phyloP scores from a whole-genome alignment of 2,329 filamentous ascomycete species.

The Fusarium bactridioides region DNA sequence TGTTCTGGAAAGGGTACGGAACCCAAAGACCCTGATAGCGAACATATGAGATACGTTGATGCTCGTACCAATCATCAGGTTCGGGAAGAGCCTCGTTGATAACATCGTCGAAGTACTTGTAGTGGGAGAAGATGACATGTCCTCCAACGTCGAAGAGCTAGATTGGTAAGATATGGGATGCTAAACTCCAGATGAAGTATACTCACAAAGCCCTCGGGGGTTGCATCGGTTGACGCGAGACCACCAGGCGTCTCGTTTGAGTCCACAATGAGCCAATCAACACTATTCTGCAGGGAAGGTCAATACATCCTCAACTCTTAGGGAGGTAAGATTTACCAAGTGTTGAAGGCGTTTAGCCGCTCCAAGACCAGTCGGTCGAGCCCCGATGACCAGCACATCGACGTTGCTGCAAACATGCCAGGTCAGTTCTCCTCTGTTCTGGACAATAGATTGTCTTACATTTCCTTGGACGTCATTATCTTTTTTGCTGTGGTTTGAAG shows the following conservation, averaged over 20 bases:
- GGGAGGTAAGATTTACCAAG: conserved; percentile 72
- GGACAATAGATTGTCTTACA: too few relatives aligned
- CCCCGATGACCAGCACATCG: conserved; percentile 97
- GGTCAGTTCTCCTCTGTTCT: too few relatives aligned
- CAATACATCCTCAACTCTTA: too few relatives aligned
- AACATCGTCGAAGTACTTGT: conserved; percentile 99
- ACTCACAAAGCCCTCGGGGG: conserved; percentile 84
- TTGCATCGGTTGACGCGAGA: conserved; percentile 93
- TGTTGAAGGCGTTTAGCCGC: conserved; percentile 98
- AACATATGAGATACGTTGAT: conserved; percentile 98
- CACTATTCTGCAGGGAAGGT: conserved; percentile 70
- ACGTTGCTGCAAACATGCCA: conserved; percentile 72
- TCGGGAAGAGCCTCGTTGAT: conserved; percentile 95
- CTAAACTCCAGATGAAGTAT: too few relatives aligned
- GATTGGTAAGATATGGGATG: neutral
- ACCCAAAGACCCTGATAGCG: conserved; percentile 97
- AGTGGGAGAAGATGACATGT: conserved; percentile 99
- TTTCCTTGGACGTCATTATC: too few relatives aligned
- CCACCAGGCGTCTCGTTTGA: conserved; percentile 90
- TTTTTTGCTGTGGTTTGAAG: neutral
- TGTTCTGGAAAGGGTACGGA: conserved; percentile 99
- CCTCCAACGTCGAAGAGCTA: conserved; percentile 98
- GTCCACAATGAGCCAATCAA: conserved; percentile 96
- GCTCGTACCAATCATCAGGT: conserved; percentile 93
- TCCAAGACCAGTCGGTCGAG: conserved; percentile 95